Base-by-base conservation (phyloP, 2,329 filamentous ascomycete species). In the Aspergillus pseudoglaucus region DNA sequence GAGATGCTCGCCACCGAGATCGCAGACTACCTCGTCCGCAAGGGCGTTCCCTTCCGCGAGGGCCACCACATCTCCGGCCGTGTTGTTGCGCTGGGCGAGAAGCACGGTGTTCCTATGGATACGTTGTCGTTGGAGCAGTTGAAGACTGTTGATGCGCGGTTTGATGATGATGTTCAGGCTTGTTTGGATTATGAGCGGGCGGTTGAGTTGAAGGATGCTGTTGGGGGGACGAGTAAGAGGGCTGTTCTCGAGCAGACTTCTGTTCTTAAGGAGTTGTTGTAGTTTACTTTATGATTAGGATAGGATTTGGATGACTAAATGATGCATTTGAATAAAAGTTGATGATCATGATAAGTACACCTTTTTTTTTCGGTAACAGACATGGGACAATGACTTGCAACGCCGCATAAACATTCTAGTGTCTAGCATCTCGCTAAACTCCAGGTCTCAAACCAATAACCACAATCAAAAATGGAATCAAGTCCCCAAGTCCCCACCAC, bases 101-200 rank as follows among this genome's bases (percentile, higher is more conserved):
- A 82, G 54, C 75, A 78, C 50, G 75, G 74, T 25, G 78, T 79
- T 4, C 79, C 83, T 6, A 90, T 90, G 81, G 82, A 88, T 60
- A 73, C 86, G 61, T 73, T 90, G 38, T 79, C 75, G 0, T 71
- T 83, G 40, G 77, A 83, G 65, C 80, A 90, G 60, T 70, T 90
- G 45, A 76, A 85, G 71, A 75, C 68, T 4, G 79, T 94, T 2
- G 86, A 91, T 55, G 59, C 68, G 1, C 77, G 86, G 44, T 87
- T 94, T 54, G 83, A 80, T 25, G 76, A 83, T 49, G 88, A 93
- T 63, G 80, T 94, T 37, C 68, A 79, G 42, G 73, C 80, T 42
- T 80, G 81, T 22, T 87, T 95, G 63, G 80, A 94, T 69, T 95
- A 93, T 61, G 84, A 94, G 70, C 80, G 80, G 54, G 88, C 84